Evolutionary conservation across 116 monocot genomes (phyloP), one percentile per base, ranked within the genome.

Genomic region (Phalaenopsis hybrid): DNA sequence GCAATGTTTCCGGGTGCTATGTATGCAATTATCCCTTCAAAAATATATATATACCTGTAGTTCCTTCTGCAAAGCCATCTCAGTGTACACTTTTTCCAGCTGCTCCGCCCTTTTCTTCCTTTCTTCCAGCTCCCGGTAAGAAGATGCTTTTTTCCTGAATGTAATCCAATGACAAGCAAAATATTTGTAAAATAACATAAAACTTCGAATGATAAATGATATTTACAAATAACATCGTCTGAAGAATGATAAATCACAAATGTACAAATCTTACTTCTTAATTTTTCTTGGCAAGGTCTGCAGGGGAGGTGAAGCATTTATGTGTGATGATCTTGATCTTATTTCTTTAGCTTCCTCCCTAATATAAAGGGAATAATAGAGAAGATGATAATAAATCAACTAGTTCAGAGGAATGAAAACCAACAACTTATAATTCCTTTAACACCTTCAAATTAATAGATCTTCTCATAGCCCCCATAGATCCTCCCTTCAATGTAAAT

Each of bases 301-400:
- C 46, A 77, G 80, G 84, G 5, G 28, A 74, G 81, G 79, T 31
- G 76, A n/a, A 23, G 74, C 84, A 46, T 76, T 82, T 4, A 65
- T 80, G 67, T 88, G 63, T 3, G 43, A 74, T 43, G 82, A 49
- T 51, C 83, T 89, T 23, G 75, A 82, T 77, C 82, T 61, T 76
- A 94, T 92, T 86, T 96, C 94, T 84, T 88, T 88, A 49, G 86
- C 94, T 87, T 96, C 96, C 78, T 94, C 91, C 83, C 96, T 96
- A 44, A 75, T 25, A 83, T 37, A 57, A 67, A 55, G 13, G 55
- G 15, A 12, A 16, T 55, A 55, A 55, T 55, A 55, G 17, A 55
- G 15, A 55, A 55, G 4, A 15, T 15, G 2, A 55, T 55, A 15
- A 55, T 15, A 55, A 15, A 55, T 55, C 55, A 55, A 55, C 3